Base-by-base conservation (phyloP, 768 basidiomycete genomes). In the Chlorophyllum brunneum region DNA sequence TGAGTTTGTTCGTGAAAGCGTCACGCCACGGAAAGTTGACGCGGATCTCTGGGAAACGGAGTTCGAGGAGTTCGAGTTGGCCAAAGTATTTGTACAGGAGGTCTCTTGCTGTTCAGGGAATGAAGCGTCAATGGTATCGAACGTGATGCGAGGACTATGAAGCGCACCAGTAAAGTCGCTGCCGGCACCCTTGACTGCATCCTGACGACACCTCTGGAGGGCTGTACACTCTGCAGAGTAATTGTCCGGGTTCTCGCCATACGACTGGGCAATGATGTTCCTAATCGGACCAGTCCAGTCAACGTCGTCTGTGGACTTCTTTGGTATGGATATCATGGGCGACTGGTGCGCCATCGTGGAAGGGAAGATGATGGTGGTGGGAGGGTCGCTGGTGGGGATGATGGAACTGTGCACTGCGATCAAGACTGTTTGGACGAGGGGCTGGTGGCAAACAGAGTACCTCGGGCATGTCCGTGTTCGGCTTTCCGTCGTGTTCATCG, bases 31-130 rank as follows among this genome's bases (percentile, higher is more conserved):
- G 86, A 63, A 98, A 99, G 57, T 89, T 88, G 68, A 98, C 94
- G 59, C 91, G 82, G 57, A 98, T 92, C 67, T 98, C 95, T 7
- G 95, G 83, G 73, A 99, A 99, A 31, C 97, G 85, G 47, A 99
- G 80, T 65, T 99, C 97, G 34, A 99, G 83, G 4, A 98, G 82
- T 63, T 99, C 97, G 38, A 99, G 85, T 68, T 99, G 97, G 30
- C 97, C 95, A 72, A 98, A 99, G 74, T 99, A 99, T 71, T 97
- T 98, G 86, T 95, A 98, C 38, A 99, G 77, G 18, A 98, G 77
- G 72, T 98, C 95, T 43, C 95, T 80, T 10, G 88, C 95, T 86
- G 43, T 45, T 45, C 2, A 18, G 13, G 16, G 7, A 44, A 39
- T 3, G 5, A 5, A 46, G 22, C 10, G 10, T 27, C 30, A 33